Evolutionary conservation across 176 grass and related monocot species (phyloP), one percentile per base, ranked within the genome.

Genomic region (Canna indica): DNA sequence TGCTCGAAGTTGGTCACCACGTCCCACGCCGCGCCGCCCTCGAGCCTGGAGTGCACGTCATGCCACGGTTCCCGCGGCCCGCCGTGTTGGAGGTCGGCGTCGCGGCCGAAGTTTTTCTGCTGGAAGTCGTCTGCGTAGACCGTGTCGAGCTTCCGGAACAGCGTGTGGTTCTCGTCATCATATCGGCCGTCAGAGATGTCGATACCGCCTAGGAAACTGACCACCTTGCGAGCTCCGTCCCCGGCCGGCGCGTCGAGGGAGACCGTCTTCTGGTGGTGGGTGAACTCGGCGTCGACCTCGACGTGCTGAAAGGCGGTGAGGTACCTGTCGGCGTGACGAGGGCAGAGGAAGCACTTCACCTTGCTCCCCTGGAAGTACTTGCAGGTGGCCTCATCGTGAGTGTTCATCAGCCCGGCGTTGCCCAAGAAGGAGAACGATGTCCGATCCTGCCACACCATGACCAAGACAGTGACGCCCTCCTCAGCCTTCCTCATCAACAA

Each of bases 191-290:
- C 80, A 32, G 77, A 79, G 50, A 92, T 72, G 70, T 92, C 85
- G 13, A 88, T 70, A 25, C 90, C 83, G 38, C 87, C 83, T 33
- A 96, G 70, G 80, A 91, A 96, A 70, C 88, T 88, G 38, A 91
- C 80, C 7, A 90, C 58, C 67, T 91, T 83, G 50, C 75, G 67
- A 16, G 35, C 31, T 47, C 35, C 83, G 52, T 42, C 4, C 4
- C 67, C 57, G 3, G 70, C 72, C 56, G 71, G 73, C 10, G 73
- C 77, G 31, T 96, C 88, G 47, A 96, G 81, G 3, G 83, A 85
- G 50, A 90, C 79, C 1, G 79, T 70, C 86, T 96, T 96, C 74
- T 96, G 93, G 83, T 96, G 93, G 83, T 96, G 93, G 68, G 93
- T 90, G 79, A 96, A 91, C 76, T 89, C 78, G 11, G 74, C 25